These are phyloP conservation scores for Strobilomyces confusus DNA, from an alignment of 768 basidiomycete genomes.

Conservation along the genomic window DNA sequence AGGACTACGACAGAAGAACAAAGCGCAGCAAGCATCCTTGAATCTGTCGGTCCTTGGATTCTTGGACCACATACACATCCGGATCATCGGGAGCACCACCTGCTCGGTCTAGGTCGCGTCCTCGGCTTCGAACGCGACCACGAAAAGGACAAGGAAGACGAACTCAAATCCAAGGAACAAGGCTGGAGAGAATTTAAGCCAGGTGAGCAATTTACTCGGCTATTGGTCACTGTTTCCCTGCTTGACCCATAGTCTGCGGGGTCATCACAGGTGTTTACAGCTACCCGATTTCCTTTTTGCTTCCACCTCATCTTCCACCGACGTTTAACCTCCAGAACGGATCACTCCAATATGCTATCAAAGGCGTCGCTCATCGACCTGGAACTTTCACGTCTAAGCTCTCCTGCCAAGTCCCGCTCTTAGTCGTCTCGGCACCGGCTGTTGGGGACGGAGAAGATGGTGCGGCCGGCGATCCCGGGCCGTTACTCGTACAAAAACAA, in stretches of 20 bases:
- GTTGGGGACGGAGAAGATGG: constrained; percentile 73
- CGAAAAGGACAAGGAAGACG: constrained; percentile 9
- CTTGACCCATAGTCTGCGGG: neutral
- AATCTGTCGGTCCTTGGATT: neutral
- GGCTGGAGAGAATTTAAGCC: constrained; percentile 89
- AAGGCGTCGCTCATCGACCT: constrained; percentile 80
- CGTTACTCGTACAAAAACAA: constrained; percentile 77
- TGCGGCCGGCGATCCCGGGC: constrained; percentile 53
- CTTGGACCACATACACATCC: neutral
- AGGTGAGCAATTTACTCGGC: constrained; percentile 44
- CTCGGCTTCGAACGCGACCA: constrained; percentile 18
- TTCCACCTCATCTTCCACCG: constrained; percentile 80
- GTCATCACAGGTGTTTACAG: constrained; percentile 76
- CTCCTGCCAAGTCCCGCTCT: constrained; percentile 64
- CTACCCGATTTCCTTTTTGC: constrained; percentile 89
- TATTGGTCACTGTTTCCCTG: neutral
- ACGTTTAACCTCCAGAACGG: constrained; percentile 73
- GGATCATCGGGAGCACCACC: constrained; percentile 14
- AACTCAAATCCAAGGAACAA: constrained; percentile 36
- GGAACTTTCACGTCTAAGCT: constrained; percentile 82
- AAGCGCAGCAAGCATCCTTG: neutral
- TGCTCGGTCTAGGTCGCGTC: constrained; percentile 36
- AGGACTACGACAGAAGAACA: constrained; percentile 8
- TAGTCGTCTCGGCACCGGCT: constrained; percentile 68
- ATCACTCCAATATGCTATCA: constrained; percentile 72